Conservation (phyloP, 805 yeast genomes). For the Ogataea salicorniae region DNA sequence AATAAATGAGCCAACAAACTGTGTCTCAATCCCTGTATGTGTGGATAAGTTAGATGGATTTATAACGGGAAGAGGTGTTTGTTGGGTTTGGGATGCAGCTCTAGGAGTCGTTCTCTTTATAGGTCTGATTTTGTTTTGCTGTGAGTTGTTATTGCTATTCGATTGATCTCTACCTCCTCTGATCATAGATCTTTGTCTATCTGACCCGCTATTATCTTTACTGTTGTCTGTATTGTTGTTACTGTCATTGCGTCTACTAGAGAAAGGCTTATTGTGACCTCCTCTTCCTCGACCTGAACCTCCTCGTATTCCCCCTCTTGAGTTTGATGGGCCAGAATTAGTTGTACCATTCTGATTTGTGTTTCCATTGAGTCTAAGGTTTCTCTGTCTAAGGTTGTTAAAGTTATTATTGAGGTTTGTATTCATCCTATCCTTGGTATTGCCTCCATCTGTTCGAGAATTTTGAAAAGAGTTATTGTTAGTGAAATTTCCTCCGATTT, state of each 20-base stretch:
- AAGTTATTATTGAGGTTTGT: neutral
- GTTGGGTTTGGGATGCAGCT: neutral
- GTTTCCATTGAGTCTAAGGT: neutral
- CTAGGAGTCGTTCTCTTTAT: neutral
- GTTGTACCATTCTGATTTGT: neutral
- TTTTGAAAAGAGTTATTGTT: constrained; percentile 17
- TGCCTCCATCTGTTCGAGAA: neutral
- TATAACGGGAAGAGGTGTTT: neutral
- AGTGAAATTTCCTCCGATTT: constrained; percentile 12
- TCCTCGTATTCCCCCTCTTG: neutral
- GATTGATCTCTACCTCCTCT: neutral
- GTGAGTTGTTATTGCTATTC: neutral
- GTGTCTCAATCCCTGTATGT: constrained; percentile 17
- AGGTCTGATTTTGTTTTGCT: neutral
- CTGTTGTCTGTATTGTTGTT: neutral
- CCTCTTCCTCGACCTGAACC: constrained; percentile 3
- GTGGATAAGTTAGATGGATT: neutral
- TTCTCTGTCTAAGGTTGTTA: neutral
- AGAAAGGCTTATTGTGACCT: neutral
- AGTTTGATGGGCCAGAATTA: neutral
- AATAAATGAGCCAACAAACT: constrained; percentile 29
- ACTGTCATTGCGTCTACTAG: neutral
- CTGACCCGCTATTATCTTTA: neutral
- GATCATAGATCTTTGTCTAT: neutral
- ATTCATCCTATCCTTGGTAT: neutral